Evolutionary conservation across 495 filamentous ascomycete genomes (phyloP).

Genomic region (Ramalina intermedia): DNA sequence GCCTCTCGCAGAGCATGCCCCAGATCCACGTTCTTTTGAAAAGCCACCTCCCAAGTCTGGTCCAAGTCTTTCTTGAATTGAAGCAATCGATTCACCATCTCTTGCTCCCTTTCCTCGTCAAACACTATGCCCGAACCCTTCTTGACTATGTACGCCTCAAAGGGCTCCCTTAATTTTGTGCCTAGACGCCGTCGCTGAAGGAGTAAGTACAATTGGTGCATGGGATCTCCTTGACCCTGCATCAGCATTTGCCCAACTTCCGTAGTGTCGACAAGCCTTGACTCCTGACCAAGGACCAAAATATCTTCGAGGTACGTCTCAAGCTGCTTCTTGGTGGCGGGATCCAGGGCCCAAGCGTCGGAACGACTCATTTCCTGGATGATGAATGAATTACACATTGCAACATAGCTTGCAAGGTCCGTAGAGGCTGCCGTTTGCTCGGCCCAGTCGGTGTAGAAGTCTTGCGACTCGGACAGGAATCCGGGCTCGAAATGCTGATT

Average conservation of each 20-base stretch:
- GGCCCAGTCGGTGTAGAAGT: slow-evolving; percentile 52
- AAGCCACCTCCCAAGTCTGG: slow-evolving; percentile 53
- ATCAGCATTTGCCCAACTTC: slow-evolving; percentile 56
- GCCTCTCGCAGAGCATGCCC: slow-evolving; percentile 65
- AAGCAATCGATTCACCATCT: slow-evolving; percentile 79
- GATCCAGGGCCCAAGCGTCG: slow-evolving; percentile 63
- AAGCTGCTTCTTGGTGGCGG: slow-evolving; percentile 63
- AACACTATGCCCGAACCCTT: slow-evolving; percentile 68
- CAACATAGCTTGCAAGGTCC: slow-evolving; percentile 56
- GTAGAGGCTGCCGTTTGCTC: slow-evolving; percentile 38
- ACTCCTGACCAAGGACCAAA: slow-evolving; percentile 50
- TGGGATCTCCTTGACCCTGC: slow-evolving; percentile 44
- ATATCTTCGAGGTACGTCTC: slow-evolving; percentile 29
- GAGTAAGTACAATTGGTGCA: slow-evolving; percentile 64
- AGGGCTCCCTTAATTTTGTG: slow-evolving; percentile 49
- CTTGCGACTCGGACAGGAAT: slow-evolving; percentile 50
- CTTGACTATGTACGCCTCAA: slow-evolving; percentile 61
- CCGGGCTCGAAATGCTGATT: slow-evolving; percentile 59
- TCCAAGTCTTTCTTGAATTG: slow-evolving; percentile 73
- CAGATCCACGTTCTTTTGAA: slow-evolving; percentile 58
- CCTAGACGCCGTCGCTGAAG: slow-evolving; percentile 51
- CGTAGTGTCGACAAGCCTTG: slow-evolving; percentile 42
- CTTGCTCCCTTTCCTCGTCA: slow-evolving; percentile 57
- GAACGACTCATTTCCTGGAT: slow-evolving; percentile 56
- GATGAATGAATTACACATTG: slow-evolving; percentile 49